Percentiles rank a stretch among this genome's conserved stretches.
phyloP scores from a whole-genome alignment of 805 yeast genomes.

The Metschnikowia bowlesiae region DNA sequence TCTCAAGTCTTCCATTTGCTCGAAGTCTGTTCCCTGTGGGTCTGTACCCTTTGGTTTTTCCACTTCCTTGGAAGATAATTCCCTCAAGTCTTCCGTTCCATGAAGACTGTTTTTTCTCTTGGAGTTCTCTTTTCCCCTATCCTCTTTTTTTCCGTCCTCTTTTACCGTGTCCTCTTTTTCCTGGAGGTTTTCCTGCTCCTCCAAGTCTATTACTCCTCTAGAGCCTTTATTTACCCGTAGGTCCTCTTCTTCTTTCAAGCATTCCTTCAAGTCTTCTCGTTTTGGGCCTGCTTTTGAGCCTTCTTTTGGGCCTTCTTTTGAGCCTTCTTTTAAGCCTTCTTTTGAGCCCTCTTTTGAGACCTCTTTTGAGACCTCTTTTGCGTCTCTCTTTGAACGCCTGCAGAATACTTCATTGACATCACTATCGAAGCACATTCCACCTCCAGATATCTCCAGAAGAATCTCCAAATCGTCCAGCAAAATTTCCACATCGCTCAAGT shows the following conservation, averaged over 20 bases:
- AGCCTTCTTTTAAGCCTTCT: background rate
- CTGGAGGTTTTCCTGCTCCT: no score
- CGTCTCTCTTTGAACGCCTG: background rate
- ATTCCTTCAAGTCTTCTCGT: no score
- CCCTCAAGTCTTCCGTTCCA: background rate
- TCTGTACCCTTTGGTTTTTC: background rate
- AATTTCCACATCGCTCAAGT: slow-evolving; percentile 9
- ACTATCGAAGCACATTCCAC: background rate
- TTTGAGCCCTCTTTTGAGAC: background rate
- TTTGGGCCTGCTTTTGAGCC: no score
- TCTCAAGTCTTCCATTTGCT: no score
- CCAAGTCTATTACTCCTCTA: no score
- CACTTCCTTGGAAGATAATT: background rate
- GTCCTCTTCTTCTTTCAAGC: background rate
- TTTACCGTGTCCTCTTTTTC: background rate
- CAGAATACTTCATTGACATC: background rate
- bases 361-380: background rate
- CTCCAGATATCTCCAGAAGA: slow-evolving; percentile 7
- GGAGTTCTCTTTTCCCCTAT: background rate
- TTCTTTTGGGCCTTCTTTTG: background rate
- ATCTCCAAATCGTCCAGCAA: slow-evolving; percentile 10
- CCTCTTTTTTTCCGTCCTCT: background rate
- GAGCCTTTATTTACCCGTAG: background rate
- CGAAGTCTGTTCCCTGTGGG: no score
- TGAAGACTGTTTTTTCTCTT: background rate